A percentile compares a stretch with the other conserved stretches of the same genome.
These are phyloP conservation scores for Pyrenophora teres DNA, from an alignment of 2,329 filamentous ascomycete genomes.

Conservation along the genomic window DNA sequence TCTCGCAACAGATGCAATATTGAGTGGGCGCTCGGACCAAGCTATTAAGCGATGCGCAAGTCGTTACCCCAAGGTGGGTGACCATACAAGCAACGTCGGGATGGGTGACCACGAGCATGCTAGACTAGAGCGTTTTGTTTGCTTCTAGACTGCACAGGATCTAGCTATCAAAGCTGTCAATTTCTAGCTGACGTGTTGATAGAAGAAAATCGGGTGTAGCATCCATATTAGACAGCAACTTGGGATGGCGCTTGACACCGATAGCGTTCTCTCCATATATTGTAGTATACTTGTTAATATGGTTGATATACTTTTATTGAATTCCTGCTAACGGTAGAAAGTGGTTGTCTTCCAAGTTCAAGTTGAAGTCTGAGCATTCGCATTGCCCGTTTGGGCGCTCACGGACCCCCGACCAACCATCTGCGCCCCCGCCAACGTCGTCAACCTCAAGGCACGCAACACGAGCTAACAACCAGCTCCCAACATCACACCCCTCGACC, in stretches of 20 bases:
- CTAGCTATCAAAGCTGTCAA: too few species aligned
- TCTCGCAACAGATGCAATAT: conserved; percentile 9
- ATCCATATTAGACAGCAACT: too few species aligned
- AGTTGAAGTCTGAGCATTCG: conserved; percentile 12
- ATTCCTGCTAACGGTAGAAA: too few species aligned
- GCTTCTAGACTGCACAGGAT: too few species aligned
- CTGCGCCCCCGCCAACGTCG: conserved; percentile 36
- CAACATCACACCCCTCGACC: conserved; percentile 12
- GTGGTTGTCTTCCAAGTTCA: not conserved
- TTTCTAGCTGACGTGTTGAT: too few species aligned
- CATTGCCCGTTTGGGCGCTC: conserved; percentile 24
- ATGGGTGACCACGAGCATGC: conserved; percentile 8
- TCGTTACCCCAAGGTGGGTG: conserved; percentile 15
- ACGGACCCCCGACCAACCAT: conserved; percentile 28
- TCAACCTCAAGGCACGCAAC: conserved; percentile 27
- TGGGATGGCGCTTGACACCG: too few species aligned
- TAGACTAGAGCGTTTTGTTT: not conserved
- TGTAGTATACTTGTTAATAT: too few species aligned
- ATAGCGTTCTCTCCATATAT: too few species aligned
- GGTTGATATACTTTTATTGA: too few species aligned
- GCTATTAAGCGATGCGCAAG: conserved; percentile 20
- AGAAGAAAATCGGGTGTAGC: too few species aligned
- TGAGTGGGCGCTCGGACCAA: conserved; percentile 16
- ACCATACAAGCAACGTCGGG: conserved; percentile 7
- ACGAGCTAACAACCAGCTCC: conserved; percentile 19